Conservation (phyloP, 257 asterid genomes). For the Penstemon newberryi region DNA sequence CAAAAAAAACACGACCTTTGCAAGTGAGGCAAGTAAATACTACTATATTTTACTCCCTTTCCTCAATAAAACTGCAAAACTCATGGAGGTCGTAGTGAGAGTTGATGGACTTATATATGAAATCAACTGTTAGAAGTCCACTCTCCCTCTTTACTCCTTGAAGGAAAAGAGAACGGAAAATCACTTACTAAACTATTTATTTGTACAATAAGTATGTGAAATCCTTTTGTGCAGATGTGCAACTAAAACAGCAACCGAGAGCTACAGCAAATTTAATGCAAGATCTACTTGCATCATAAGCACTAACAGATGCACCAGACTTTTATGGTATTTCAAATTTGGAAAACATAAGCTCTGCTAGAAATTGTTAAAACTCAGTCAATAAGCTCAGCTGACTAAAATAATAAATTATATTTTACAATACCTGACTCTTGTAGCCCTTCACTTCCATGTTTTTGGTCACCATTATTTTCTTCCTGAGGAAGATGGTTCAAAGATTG, state of each 20-base stretch:
- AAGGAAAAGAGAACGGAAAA: too few relatives aligned
- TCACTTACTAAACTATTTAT: too few relatives aligned
- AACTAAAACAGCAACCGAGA: background rate
- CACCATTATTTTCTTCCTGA: slow-evolving; percentile 3
- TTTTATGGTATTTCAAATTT: background rate
- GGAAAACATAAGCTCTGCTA: background rate
- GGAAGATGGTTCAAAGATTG: slow-evolving; percentile 18
- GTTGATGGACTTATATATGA: too few relatives aligned
- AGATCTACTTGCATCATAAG: background rate
- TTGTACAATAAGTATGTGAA: too few relatives aligned
- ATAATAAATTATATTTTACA: background rate
- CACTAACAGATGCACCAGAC: background rate
- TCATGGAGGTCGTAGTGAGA: too few relatives aligned
- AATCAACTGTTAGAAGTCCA: too few relatives aligned
- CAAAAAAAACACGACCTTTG: too few relatives aligned
- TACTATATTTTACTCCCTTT: too few relatives aligned
- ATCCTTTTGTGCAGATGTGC: background rate
- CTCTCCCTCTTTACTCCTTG: too few relatives aligned
- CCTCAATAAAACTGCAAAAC: too few relatives aligned
- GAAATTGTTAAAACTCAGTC: background rate
- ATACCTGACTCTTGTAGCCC: slow-evolving; percentile 15
- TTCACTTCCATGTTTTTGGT: slow-evolving; percentile 3
- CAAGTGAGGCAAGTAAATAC: too few relatives aligned
- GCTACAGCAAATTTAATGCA: background rate
- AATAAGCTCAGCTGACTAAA: background rate